Conservation (phyloP, 192 early-diverging fungal species). For the Coemansia brasiliensis region DNA sequence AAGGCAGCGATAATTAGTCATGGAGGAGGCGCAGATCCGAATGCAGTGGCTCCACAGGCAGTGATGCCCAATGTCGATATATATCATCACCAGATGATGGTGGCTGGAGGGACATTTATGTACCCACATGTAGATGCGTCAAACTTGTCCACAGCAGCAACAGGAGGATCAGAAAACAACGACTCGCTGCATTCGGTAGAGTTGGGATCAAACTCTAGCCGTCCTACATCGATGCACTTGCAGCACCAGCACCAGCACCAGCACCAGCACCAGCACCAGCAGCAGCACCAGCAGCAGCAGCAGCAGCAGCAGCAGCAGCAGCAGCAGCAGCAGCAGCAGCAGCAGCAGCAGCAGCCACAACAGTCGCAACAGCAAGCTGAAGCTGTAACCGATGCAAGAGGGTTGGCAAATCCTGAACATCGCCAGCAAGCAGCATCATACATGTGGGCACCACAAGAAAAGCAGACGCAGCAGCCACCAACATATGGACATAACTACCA, state of each 20-base stretch:
- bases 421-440: too few species aligned
- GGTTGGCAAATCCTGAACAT: background rate
- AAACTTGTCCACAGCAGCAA: constrained; percentile 40
- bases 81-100: constrained; percentile 34
- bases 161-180: constrained; percentile 47
- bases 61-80: constrained; percentile 12
- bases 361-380: background rate
- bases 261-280: constrained; percentile 13
- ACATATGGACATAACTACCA: background rate
- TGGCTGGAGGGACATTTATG: constrained; percentile 29
- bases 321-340: too few species aligned
- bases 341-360: too few species aligned
- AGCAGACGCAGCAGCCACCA: too few species aligned
- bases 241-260: constrained; percentile 4
- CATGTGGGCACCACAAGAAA: too few species aligned
- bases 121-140: constrained; percentile 47
- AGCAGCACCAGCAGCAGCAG: background rate
- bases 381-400: background rate
- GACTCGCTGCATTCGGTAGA: constrained; percentile 45
- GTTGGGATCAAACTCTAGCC: constrained; percentile 23
- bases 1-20: background rate
- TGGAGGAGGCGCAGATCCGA: background rate
- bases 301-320: too few species aligned
- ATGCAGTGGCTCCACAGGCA: constrained; percentile 2
- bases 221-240: background rate